These are phyloP conservation scores for Gynostemma pentaphyllum DNA, from an alignment of 306 rosid species.

Conservation along the genomic window DNA sequence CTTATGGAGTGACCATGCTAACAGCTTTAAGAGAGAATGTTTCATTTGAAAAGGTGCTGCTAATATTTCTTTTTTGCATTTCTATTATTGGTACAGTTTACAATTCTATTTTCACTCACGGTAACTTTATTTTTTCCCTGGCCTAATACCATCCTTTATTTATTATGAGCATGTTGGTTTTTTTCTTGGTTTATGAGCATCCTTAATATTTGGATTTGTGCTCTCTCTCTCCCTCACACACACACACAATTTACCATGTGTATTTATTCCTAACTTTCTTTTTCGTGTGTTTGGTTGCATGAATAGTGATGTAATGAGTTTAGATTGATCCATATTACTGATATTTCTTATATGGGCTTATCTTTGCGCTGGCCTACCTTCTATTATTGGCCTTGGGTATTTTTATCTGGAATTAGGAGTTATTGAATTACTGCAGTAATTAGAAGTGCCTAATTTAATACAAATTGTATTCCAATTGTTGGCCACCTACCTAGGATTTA, in stretches of 20 bases:
- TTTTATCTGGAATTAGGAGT: no score
- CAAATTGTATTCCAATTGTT: no score
- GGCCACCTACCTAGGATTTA: no score
- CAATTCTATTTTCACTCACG: background rate
- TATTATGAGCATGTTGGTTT: no score
- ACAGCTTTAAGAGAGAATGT: slow-evolving; percentile 84
- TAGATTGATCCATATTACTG: no score
- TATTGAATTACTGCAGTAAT: no score
- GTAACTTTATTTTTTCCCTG: background rate
- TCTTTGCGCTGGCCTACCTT: no score
- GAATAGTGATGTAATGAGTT: background rate
- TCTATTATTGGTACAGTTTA: background rate
- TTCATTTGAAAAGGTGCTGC: slow-evolving; percentile 74
- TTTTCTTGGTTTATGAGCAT: background rate
- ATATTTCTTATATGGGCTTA: no score
- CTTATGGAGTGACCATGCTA: slow-evolving; percentile 81
- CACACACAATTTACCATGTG: background rate
- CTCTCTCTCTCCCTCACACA: background rate
- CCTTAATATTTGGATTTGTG: background rate
- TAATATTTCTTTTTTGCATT: slow-evolving; percentile 12
- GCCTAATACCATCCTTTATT: no score
- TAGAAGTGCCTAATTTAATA: no score
- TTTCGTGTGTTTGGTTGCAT: background rate
- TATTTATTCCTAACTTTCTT: background rate
- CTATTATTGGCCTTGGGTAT: no score